Conservation (phyloP, 2,329 filamentous ascomycete genomes). For the Thelonectria discophora region DNA sequence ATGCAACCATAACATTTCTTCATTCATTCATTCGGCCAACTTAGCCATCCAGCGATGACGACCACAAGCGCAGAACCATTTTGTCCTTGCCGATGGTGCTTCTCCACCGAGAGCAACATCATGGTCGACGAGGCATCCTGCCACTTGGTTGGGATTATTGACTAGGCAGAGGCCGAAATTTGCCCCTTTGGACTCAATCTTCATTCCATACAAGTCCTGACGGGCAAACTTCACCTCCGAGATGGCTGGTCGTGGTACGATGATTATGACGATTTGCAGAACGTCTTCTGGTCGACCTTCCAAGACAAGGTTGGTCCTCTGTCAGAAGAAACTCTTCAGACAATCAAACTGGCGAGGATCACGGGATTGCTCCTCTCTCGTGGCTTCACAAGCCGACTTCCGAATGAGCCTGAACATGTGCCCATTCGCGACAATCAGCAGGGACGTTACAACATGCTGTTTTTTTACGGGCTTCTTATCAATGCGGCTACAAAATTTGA, state of each 20-base stretch:
- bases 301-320: conserved; percentile 41
- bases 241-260: conserved; percentile 47
- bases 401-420: conserved; percentile 46
- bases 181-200: conserved; percentile 53
- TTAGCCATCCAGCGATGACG: no score
- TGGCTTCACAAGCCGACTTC: conserved; percentile 52
- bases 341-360: conserved; percentile 46
- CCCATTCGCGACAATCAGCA: conserved; percentile 42
- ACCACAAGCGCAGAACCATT: conserved; percentile 27
- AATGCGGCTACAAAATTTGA: background rate
- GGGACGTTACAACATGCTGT: conserved; percentile 1
- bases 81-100: conserved; percentile 52
- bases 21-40: no score
- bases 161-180: conserved; percentile 52
- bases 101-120: conserved; percentile 52
- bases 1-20: no score
- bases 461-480: background rate
- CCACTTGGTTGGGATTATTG: conserved; percentile 51
- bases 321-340: conserved; percentile 34
- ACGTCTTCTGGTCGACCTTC: conserved; percentile 48
- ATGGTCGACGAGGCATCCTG: conserved; percentile 50
- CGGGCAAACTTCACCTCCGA: conserved; percentile 48
- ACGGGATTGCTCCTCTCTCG: conserved; percentile 46
- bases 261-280: conserved; percentile 44
- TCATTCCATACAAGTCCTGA: conserved; percentile 46